These are phyloP conservation scores for Suillus subalutaceus DNA, from an alignment of 768 basidiomycete species.

Conservation along the genomic window DNA sequence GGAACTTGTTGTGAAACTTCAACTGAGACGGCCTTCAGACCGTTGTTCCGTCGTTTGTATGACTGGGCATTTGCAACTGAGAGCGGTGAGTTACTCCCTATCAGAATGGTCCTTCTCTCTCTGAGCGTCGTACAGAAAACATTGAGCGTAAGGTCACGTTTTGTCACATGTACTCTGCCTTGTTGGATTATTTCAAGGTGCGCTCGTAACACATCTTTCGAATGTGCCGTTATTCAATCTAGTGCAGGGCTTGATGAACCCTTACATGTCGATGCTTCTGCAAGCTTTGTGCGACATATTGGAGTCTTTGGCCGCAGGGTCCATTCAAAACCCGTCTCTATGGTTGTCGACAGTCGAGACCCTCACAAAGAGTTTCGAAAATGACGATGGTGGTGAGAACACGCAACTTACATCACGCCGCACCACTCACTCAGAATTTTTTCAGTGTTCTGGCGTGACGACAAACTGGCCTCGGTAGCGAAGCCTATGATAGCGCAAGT, in stretches of 20 bases:
- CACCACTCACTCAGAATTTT: neutral
- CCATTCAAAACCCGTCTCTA: conserved; percentile 43
- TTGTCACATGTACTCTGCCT: conserved; percentile 67
- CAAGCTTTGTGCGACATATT: conserved; percentile 68
- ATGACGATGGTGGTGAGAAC: conserved; percentile 78
- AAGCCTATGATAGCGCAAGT: conserved; percentile 69
- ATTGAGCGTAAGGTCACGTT: conserved; percentile 67
- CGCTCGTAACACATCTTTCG: conserved; percentile 16
- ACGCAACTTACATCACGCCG: neutral
- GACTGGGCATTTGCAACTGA: conserved; percentile 89
- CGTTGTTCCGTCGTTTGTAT: conserved; percentile 86
- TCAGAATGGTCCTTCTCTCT: neutral
- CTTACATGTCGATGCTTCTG: conserved; percentile 83
- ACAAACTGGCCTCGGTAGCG: conserved; percentile 67
- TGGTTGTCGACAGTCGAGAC: conserved; percentile 68
- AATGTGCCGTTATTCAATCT: conserved; percentile 7
- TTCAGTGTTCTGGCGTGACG: conserved; percentile 88
- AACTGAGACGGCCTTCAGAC: conserved; percentile 89
- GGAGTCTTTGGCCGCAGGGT: conserved; percentile 39
- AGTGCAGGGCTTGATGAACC: conserved; percentile 78
- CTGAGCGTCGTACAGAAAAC: conserved; percentile 23
- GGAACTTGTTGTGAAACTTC: conserved; percentile 90
- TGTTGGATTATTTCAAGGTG: conserved; percentile 91
- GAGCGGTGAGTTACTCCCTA: conserved; percentile 38
- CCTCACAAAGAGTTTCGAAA: conserved; percentile 68